Conservation (phyloP, 2,329 filamentous ascomycete species). For the Stagonosporopsis cucurbitacearum region DNA sequence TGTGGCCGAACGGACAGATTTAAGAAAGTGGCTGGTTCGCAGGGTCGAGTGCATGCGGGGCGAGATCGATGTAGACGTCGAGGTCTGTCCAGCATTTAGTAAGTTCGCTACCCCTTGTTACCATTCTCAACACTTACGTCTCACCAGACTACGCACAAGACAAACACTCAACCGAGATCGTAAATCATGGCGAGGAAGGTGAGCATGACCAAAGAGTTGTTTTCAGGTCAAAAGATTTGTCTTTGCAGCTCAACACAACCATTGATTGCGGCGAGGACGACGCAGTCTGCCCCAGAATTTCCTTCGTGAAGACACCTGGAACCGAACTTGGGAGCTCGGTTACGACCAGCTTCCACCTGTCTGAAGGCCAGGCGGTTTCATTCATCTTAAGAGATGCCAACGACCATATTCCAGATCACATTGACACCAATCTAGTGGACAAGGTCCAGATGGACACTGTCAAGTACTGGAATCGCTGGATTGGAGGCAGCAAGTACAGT, state of each 20-base stretch:
- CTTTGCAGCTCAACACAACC: slow-evolving; percentile 71
- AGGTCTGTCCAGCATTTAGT: slow-evolving; percentile 67
- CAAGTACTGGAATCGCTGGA: slow-evolving; percentile 76
- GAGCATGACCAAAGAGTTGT: slow-evolving; percentile 53
- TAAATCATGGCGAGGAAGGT: slow-evolving; percentile 40
- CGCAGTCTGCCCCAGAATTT: slow-evolving; percentile 58
- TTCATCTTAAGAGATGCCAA: slow-evolving; percentile 68
- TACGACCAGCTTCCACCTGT: slow-evolving; percentile 64
- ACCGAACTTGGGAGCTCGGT: slow-evolving; percentile 68
- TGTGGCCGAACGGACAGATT: slow-evolving; percentile 38
- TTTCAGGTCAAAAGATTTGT: slow-evolving; percentile 65
- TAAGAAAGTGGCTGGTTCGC: slow-evolving; percentile 75
- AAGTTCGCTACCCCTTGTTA: not conserved
- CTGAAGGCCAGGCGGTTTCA: slow-evolving; percentile 72
- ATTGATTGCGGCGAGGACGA: slow-evolving; percentile 66
- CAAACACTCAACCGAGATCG: slow-evolving; percentile 65
- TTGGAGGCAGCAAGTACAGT: slow-evolving; percentile 71
- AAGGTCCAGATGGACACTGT: slow-evolving; percentile 72
- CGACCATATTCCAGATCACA: slow-evolving; percentile 63
- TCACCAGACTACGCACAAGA: slow-evolving; percentile 67
- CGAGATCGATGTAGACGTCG: slow-evolving; percentile 67
- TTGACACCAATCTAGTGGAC: slow-evolving; percentile 66
- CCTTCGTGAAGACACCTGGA: slow-evolving; percentile 62
- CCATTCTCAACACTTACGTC: not conserved
- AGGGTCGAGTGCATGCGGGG: slow-evolving; percentile 77